Evolutionary conservation across 257 asterid species (phyloP), one percentile per base, ranked within the genome.

Genomic region (Eucommia ulmoides): DNA sequence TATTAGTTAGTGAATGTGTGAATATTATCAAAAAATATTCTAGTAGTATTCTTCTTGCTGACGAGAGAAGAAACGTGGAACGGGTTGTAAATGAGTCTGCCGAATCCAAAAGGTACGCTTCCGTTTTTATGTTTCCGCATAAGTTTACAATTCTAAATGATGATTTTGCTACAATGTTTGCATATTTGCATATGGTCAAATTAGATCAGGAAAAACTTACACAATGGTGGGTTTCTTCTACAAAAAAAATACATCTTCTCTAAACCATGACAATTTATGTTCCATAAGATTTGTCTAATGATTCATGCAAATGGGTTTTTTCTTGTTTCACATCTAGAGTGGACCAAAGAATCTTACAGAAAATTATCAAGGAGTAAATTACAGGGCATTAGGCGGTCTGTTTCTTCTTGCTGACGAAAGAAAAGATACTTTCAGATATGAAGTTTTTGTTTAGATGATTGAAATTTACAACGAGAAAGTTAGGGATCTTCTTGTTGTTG

Each of bases 391-490:
- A 63, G 65, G 70, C 53, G 83, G 73, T 60, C 63, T 79, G 22
- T 79, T 79, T 62, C 58, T 23, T 24, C 65, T 75, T 65, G 67
- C 81, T 2, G 74, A 65, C 51, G 54, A 58, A 49, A 73, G 83
- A 49, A 57, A 29, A 52, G 69, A 64, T 58, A 51, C 73, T 29
- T 55, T 70, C 46, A 41, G 53, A 24, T 79, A 75, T 63, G 74
- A 70, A 50, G 56, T 75, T 55, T 60, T 71, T 0, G 83, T 75
- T 46, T 76, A 74, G 60, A 78, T 78, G 86, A 69, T 78, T 50
- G 82, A 78, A 54, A 78, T 74, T 49, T 77, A 77, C 64, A 74
- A 74, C 2, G 82, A 78, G 61, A 82, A 78, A 75, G 87, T 78
- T 26, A 65, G 79, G 38, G 83, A 75, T 65, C 71, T 79, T 21